Evolutionary conservation across 768 basidiomycete species (phyloP), one percentile per base, ranked within the genome.

Genomic region (Mycena polygramma): DNA sequence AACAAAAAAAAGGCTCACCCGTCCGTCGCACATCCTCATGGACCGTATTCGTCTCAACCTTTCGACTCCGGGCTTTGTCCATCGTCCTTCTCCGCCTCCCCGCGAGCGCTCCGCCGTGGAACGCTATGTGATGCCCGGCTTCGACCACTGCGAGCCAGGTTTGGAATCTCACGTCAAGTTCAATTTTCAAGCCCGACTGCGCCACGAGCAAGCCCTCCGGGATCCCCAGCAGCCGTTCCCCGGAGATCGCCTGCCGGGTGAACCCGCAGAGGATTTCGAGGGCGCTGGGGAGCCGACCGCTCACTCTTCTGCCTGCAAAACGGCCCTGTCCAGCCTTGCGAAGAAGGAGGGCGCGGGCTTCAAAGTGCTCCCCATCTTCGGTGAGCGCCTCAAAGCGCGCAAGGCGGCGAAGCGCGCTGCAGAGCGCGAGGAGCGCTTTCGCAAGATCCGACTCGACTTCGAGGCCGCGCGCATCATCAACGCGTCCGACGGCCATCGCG

Each of bases 111-210:
- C 7, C 7, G n/a, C 39, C 7, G 39, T 7, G 20, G 1, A 24
- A 7, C 6, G 5, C n/a, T 45, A 58, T 24, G 14, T 58, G 9
- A 22, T 58, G 39, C 57, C 39, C 14, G 39, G 39, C 7, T 41
- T 43, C 24, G 41, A 58, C n/a, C 8, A 24, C n/a, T 22, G 22
- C 7, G 41, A 58, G 10, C 2, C 11, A 10, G n/a, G 14, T 13
- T 7, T 58, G 2, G 60, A 61, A 36, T 48, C 46, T 4, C 60
- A 61, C n/a, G n/a, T 61, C 20, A 22, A n/a, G 14, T 61, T 61
- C 48, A 7, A n/a, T 15, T 61, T 61, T 15, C 35, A 49, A 15
- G 11, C 9, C 1, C 46, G 60, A 11, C 48, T 61, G 4, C 3
- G 14, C 9, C 20, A 61, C 13, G 60, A 61, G 9, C 48, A 37